A percentile compares a stretch with the other conserved stretches of the same genome.
phyloP scores from a whole-genome alignment of 208 protist species.

The Trypanosoma vivax region DNA sequence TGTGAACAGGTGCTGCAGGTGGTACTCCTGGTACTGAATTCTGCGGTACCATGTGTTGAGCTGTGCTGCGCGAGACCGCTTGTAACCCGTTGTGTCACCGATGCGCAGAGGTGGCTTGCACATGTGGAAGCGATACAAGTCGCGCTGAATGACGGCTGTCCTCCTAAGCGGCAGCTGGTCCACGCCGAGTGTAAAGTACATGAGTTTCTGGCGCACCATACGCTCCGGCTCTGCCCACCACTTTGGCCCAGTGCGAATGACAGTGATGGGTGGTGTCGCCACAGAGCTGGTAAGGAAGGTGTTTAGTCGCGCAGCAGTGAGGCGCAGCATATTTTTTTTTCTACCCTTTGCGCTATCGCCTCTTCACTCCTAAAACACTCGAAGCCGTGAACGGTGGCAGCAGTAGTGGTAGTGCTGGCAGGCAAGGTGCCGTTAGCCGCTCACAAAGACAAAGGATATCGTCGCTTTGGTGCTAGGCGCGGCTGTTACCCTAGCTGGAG shows the following conservation, averaged over 20 bases:
- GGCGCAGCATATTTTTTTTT: slow-evolving; percentile 35
- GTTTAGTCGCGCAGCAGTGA: slow-evolving; percentile 31
- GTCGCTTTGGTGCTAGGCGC: no score
- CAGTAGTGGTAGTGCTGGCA: no score
- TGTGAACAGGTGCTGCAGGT: slow-evolving; percentile 86
- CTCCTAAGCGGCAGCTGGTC: slow-evolving; percentile 84
- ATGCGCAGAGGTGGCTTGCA: slow-evolving; percentile 60
- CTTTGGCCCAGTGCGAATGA: slow-evolving; percentile 74
- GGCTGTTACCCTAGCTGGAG: no score
- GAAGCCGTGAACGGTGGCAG: no score
- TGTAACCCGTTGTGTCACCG: slow-evolving; percentile 82
- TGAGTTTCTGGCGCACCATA: slow-evolving; percentile 80
- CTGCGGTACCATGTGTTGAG: slow-evolving; percentile 82
- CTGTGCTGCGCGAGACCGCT: slow-evolving; percentile 65
- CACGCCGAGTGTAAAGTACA: slow-evolving; percentile 87
- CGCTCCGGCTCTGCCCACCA: slow-evolving; percentile 86
- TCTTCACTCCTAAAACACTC: neutral
- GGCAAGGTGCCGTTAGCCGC: no score
- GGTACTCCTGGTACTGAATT: slow-evolving; percentile 89
- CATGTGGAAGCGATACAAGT: slow-evolving; percentile 74
- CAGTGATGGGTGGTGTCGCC: slow-evolving; percentile 68
- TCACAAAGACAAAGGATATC: no score
- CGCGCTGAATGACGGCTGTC: slow-evolving; percentile 77
- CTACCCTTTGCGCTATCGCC: neutral
- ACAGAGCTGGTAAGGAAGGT: slow-evolving; percentile 79